Evolutionary conservation across 352 stramenopile species (phyloP).

Genomic region (Phytophthora boehmeriae): DNA sequence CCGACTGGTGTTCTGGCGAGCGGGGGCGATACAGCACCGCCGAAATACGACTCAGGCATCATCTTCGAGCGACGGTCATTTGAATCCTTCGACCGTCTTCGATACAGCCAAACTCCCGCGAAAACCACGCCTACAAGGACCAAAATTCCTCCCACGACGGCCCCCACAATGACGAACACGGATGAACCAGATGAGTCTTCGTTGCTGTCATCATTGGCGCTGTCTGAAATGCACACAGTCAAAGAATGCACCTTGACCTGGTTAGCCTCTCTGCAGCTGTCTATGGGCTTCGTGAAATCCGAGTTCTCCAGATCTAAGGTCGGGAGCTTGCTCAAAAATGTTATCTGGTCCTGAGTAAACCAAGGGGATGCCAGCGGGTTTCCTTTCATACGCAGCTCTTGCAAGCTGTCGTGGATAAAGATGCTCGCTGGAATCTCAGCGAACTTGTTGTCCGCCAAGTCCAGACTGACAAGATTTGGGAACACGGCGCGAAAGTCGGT

Average conservation of each 20-base stretch:
- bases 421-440: conserved; percentile 50
- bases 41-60: conserved; percentile 40
- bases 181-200: conserved; percentile 12
- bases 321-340: conserved; percentile 35
- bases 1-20: conserved; percentile 16
- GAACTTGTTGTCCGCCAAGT: conserved; percentile 62
- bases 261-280: conserved; percentile 25
- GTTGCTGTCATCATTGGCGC: conserved; percentile 16
- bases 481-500: conserved; percentile 58
- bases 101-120: conserved; percentile 29
- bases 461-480: conserved; percentile 54
- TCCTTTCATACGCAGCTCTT: conserved; percentile 44
- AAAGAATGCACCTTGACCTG: conserved; percentile 31
- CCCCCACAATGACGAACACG: conserved; percentile 36
- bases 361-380: conserved; percentile 47
- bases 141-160: conserved; percentile 42
- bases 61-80: conserved; percentile 12
- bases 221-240: conserved; percentile 37
- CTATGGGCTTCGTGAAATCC: conserved; percentile 38
- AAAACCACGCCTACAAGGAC: conserved; percentile 30
- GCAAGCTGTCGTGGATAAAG: conserved; percentile 51
- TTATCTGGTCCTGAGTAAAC: conserved; percentile 48
- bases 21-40: conserved; percentile 36
- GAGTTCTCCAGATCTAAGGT: conserved; percentile 37
- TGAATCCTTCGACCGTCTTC: conserved; percentile 10